phyloP scores from a whole-genome alignment of 2,329 filamentous ascomycete genomes.

The Byssothecium circinans region DNA sequence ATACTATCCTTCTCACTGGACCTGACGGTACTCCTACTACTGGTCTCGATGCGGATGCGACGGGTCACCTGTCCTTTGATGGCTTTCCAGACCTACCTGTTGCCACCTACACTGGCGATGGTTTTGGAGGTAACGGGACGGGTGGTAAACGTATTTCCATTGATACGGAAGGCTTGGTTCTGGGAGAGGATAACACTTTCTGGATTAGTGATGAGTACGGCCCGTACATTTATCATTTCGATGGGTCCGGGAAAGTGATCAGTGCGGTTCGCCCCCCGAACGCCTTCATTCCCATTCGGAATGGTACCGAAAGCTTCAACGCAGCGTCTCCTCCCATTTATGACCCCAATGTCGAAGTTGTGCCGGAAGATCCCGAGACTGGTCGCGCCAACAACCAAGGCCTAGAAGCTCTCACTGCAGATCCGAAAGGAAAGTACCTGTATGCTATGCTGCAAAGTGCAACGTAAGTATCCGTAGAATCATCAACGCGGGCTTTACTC shows the following conservation, averaged over 20 bases:
- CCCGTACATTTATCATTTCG: slow-evolving; percentile 72
- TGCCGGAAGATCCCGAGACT: slow-evolving; percentile 59
- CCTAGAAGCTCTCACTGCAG: slow-evolving; percentile 70
- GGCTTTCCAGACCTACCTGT: slow-evolving; percentile 65
- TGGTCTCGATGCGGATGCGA: slow-evolving; percentile 60
- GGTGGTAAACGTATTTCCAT: slow-evolving; percentile 63
- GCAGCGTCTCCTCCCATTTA: slow-evolving; percentile 66
- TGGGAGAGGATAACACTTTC: slow-evolving; percentile 63
- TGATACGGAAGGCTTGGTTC: slow-evolving; percentile 68
- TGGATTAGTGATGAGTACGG: slow-evolving; percentile 66
- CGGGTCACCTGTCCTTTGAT: slow-evolving; percentile 56
- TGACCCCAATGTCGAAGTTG: slow-evolving; percentile 50
- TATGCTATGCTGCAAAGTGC: slow-evolving; percentile 69
- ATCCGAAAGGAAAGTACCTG: slow-evolving; percentile 63
- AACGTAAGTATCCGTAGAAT: slow-evolving; percentile 29
- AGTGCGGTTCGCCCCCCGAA: slow-evolving; percentile 65
- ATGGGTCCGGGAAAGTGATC: slow-evolving; percentile 59
- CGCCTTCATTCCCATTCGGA: slow-evolving; percentile 66
- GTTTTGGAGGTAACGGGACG: slow-evolving; percentile 63
- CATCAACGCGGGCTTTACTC: not conserved
- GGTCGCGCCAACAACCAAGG: slow-evolving; percentile 74
- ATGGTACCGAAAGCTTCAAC: slow-evolving; percentile 62
- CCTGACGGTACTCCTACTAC: slow-evolving; percentile 64
- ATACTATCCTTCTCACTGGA: slow-evolving; percentile 66
- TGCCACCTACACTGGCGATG: slow-evolving; percentile 66